Evolutionary conservation across 768 basidiomycete species (phyloP), one percentile per base, ranked within the genome.

Genomic region (Trametes maxima): DNA sequence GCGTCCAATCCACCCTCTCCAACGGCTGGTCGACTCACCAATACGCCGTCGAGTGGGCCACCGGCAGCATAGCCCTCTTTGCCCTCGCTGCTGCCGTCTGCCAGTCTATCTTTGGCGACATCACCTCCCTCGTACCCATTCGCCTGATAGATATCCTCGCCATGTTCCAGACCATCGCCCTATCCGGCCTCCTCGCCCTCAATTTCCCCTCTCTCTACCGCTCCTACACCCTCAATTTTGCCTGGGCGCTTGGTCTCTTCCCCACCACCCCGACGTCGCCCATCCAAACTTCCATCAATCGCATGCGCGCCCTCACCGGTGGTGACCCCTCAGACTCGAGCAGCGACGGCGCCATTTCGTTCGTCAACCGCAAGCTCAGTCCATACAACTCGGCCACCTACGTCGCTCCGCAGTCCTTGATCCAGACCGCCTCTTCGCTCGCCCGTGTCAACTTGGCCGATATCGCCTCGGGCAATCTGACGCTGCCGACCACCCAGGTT

Each of bases 1-100:
- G 96, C 68, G 82, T 99, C 8, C 94, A 95, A 73, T 85, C 94
- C 17, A 95, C 94, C 2, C 78, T 98, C 12, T 88, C 92, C 17
- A 99, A 99, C 71, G 95, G 95, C 11, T 88, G 88, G 83, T 91
- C 94, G 0, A 82, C 86, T 0, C 85, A 84, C 60, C 91, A 92
- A 71, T 71, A 77, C 12, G 84, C 84, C 14, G 95, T 94, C 13
- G 82, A 86, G 66, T 96, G 92, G 90, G 77, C 83, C 1, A 88
- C 90, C 8, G 90, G 84, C 22, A 86, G 79, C 19, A 73, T 92
- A 35, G 77, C 84, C 39, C 70, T 94, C 22, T 77, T 87, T 11
- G 87, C 89, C 1, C 75, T 89, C 45, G 67, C 74, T 48, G 80
- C 83, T 37, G 77, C 82, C 48, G 65, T 82, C 54, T 83, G 79